phyloP scores from a whole-genome alignment of 257 asterid genomes.

The Lithospermum erythrorhizon region DNA sequence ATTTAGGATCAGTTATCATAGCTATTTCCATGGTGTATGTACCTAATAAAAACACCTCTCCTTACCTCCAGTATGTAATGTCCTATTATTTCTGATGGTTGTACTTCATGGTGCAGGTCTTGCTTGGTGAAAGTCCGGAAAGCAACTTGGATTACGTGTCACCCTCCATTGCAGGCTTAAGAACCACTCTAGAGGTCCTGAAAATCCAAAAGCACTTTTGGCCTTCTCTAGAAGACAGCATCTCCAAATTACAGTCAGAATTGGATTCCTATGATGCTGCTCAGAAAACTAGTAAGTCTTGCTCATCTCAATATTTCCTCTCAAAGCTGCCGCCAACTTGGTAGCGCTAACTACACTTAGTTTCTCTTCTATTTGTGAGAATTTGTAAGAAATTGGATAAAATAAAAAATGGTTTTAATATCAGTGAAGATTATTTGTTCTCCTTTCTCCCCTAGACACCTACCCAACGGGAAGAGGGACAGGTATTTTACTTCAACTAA shows the following conservation, averaged over 20 bases:
- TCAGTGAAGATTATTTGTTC: too few species aligned
- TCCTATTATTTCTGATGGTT: slow-evolving; percentile 10
- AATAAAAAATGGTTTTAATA: too few species aligned
- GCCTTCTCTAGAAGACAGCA: slow-evolving; percentile 47
- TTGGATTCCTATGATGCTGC: slow-evolving; percentile 38
- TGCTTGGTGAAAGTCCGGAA: slow-evolving; percentile 64
- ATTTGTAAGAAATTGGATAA: neutral
- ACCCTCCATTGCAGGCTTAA: slow-evolving; percentile 70
- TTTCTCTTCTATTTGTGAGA: slow-evolving; percentile 1
- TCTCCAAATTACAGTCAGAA: slow-evolving; percentile 36
- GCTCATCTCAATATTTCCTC: slow-evolving; percentile 8
- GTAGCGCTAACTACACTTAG: neutral
- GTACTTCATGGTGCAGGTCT: slow-evolving; percentile 46
- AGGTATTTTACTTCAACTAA: too few species aligned
- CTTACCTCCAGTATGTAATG: neutral
- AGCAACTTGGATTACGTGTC: slow-evolving; percentile 27
- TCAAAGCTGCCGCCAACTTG: slow-evolving; percentile 1
- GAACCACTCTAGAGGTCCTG: slow-evolving; percentile 57
- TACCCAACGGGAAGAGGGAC: too few species aligned
- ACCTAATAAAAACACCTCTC: neutral
- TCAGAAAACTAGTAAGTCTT: slow-evolving; percentile 50
- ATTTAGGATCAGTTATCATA: neutral
- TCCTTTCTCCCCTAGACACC: too few species aligned
- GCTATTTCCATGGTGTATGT: neutral
- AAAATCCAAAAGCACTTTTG: slow-evolving; percentile 67